These are phyloP conservation scores for Pleodorina starrii DNA, from an alignment of 139 green algal species.

Conservation along the genomic window DNA sequence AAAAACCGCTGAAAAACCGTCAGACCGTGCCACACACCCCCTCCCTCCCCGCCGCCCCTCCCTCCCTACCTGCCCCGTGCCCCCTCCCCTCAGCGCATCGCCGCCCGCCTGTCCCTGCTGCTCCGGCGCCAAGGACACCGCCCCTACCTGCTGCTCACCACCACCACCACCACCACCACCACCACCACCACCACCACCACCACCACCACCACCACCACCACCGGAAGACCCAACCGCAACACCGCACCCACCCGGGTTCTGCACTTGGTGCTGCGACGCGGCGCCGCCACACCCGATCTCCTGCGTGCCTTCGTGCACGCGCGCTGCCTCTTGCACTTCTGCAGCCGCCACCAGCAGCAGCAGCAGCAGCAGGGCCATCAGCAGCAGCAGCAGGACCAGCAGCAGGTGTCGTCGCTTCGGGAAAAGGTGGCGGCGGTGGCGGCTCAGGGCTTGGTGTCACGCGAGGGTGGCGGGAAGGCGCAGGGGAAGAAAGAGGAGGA, in stretches of 20 bases:
- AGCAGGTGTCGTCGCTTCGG: not conserved
- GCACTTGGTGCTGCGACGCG: slow-evolving; percentile 46
- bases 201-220: too few relatives aligned
- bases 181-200: not conserved
- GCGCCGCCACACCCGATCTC: not conserved
- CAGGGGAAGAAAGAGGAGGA: not conserved
- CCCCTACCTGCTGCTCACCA: slow-evolving; percentile 7
- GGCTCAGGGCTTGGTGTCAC: too few relatives aligned
- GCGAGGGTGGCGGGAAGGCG: too few relatives aligned
- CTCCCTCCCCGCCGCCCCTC: too few relatives aligned
- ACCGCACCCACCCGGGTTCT: too few relatives aligned
- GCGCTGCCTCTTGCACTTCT: not conserved
- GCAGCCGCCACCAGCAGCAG: too few relatives aligned
- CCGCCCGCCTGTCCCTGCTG: not conserved
- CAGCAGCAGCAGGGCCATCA: not conserved
- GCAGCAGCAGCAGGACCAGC: not conserved
- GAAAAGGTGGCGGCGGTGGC: not conserved
- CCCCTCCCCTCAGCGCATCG: not conserved
- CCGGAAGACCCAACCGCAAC: too few relatives aligned
- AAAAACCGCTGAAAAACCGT: too few relatives aligned
- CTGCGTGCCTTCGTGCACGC: slow-evolving; percentile 57
- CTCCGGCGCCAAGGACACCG: not conserved
- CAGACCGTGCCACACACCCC: too few relatives aligned
- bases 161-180: not conserved
- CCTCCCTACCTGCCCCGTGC: too few relatives aligned